Evolutionary conservation across 1,284 basidiomycete species (phyloP), one percentile per base, ranked within the genome.

Genomic region (Coniferiporia sulphurascens): DNA sequence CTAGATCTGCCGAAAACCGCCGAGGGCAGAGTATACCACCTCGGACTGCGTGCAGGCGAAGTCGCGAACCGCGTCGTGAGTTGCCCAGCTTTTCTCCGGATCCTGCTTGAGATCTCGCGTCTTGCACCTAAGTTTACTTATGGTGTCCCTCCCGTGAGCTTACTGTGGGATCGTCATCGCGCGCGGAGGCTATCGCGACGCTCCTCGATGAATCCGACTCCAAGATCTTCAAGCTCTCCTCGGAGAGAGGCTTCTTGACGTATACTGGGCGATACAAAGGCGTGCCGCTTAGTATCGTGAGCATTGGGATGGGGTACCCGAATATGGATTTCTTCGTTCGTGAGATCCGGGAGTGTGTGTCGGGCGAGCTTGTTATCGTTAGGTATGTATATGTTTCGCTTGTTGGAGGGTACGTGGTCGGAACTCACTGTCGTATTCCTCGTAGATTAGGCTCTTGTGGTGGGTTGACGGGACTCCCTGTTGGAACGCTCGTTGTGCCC

Each of bases 311-410:
- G 91, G 91, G 91, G 19, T 76, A 75, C 62, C 81, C 89, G 1
- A 90, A 89, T 70, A 87, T 87, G 71, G 91, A 93, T 72, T 93
- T 93, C 72, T 91, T 93, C 70, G 81, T 93, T 13, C 82, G 91
- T 63, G 91, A 93, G 73, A 83, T 82, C 15, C 79, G 91, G 59
- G 91, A 93, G 68, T 87, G 87, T 64, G 72, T 92, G 45, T 76
- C 73, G 62, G 91, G 91, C 7, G 90, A 93, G 68, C 83, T 93
- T 81, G 75, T 83, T 63, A 79, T 93, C 61, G 76, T 91, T 64
- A 84, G 89, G 88, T 89, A 60, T 62, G 76, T 41, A 88, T 89
- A 60, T 62, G 76, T 41, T 44, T n/a, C 27, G 27, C 27, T 27
- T n/a, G n/a, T 27, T 27, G 27, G 5, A 27, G 27, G 5, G 5